Evolutionary conservation across 176 grass and related monocot species (phyloP), one percentile per base, ranked within the genome.

Genomic region (Triticum turgidum): DNA sequence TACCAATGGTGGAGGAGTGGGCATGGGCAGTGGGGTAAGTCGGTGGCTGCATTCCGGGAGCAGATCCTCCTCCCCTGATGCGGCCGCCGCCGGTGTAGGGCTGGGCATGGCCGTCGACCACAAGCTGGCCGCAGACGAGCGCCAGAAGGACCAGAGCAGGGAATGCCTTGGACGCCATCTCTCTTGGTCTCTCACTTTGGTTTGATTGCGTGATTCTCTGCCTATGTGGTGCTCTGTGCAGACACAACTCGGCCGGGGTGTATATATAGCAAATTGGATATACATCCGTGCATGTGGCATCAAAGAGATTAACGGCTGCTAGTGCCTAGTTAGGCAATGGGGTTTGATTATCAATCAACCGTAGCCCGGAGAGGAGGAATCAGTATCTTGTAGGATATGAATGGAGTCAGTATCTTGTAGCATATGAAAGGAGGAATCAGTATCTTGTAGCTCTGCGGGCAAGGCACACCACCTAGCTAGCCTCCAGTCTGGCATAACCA

Each of bases 11-110:
- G 66, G 66, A 11, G 12, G 52, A 58, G 12, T 58, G 54, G 54
- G 0, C 54, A 8, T 7, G 54, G 54, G 54, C 0, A 21, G 54
- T 0, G 0, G 18, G 0, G 54, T 6, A 21, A 21, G 54, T 58
- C 18, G 54, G 54, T 58, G 54, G 54, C 54, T 6, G 18, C 2
- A 58, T 0, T 58, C 54, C 54, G 54, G 18, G 18, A 8, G 54
- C 54, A 58, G 54, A 58, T 58, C 54, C 54, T 58, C 54, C 11
- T 45, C 39, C 70, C 39, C 12, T 58, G 54, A 58, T 21, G 54
- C 49, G 13, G 51, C 51, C 51, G 51, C 49, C 49, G 15, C 51
- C 51, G 51, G 0, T 6, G 71, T 74, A 74, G 22, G n/a, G 0
- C 22, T 49, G 42, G 22, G 72, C n/a, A 5, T 49, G 22, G 41